These are phyloP conservation scores for Glycine latifolia DNA, from an alignment of 306 rosid species.

Conservation along the genomic window DNA sequence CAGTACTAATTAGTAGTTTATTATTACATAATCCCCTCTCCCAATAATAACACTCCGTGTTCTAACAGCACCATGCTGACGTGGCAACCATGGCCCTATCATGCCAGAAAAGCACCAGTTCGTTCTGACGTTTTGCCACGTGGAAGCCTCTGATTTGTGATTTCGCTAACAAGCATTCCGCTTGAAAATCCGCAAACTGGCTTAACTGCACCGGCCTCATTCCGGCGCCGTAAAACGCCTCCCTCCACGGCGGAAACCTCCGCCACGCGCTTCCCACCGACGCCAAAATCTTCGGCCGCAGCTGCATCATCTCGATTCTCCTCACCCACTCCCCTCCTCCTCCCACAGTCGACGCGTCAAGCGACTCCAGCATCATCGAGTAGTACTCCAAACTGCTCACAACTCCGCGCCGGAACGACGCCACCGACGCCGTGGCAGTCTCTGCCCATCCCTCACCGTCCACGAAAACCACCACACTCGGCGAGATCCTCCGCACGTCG, in stretches of 20 bases:
- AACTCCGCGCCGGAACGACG: conserved; percentile 72
- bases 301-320: conserved; percentile 64
- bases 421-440: conserved; percentile 42
- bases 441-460: conserved; percentile 76
- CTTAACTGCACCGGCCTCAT: conserved; percentile 85
- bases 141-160: conserved; percentile 83
- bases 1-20: not conserved
- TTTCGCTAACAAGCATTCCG: conserved; percentile 74
- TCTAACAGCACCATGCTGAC: conserved; percentile 84
- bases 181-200: conserved; percentile 86
- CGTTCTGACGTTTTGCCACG: conserved; percentile 80
- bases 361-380: conserved; percentile 77
- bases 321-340: conserved; percentile 67
- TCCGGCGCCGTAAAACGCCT: conserved; percentile 72
- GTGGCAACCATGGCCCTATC: conserved; percentile 74
- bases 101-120: conserved; percentile 85
- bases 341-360: conserved; percentile 64
- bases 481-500: conserved; percentile 64
- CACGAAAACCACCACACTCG: conserved; percentile 71
- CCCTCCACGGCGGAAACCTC: conserved; percentile 63
- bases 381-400: conserved; percentile 68
- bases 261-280: conserved; percentile 68
- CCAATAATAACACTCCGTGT: not conserved
- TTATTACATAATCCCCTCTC: conserved; percentile 9
- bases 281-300: conserved; percentile 68